Percentiles rank a stretch among this genome's conserved stretches.
Conservation (phyloP, 2,329 filamentous ascomycete species). For the Apiospora rasikravindrae region DNA sequence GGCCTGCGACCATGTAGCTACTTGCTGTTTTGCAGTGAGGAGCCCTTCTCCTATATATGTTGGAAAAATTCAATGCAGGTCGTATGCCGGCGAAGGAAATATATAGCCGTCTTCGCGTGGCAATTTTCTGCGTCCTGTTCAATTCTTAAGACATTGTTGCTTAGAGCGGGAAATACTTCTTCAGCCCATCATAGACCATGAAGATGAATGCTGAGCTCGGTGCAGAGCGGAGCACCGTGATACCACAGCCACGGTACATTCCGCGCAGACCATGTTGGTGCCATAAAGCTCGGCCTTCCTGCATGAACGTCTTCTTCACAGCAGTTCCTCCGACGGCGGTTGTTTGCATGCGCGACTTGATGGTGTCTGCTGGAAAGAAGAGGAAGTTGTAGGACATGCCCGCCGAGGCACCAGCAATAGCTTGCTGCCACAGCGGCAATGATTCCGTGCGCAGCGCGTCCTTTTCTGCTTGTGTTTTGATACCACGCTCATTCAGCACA, state of each 20-base stretch:
- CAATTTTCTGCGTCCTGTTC: slow-evolving; percentile 23
- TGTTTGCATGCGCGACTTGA: slow-evolving; percentile 98
- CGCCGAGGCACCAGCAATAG: slow-evolving; percentile 83
- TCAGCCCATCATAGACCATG: slow-evolving; percentile 88
- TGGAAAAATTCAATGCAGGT: not conserved
- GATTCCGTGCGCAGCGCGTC: slow-evolving; percentile 52
- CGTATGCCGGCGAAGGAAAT: not conserved
- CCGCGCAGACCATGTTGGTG: slow-evolving; percentile 80
- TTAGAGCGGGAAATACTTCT: slow-evolving; percentile 65
- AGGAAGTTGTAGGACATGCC: slow-evolving; percentile 96
- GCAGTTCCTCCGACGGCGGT: slow-evolving; percentile 66
- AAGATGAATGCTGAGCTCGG: slow-evolving; percentile 99
- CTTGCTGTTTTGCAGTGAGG: not conserved
- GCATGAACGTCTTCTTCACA: slow-evolving; percentile 67
- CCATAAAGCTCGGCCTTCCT: slow-evolving; percentile 78
- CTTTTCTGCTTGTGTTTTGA: slow-evolving; percentile 45
- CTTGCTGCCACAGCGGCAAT: slow-evolving; percentile 84
- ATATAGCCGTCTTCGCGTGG: not conserved
- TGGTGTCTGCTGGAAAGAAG: slow-evolving; percentile 96
- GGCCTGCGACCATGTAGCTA: not conserved
- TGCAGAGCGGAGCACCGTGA: slow-evolving; percentile 85
- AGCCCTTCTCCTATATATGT: not conserved
- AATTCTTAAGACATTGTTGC: slow-evolving; percentile 23
- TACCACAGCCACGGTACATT: slow-evolving; percentile 92
- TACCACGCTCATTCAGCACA: slow-evolving; percentile 53